Evolutionary conservation across 163 green algal species (phyloP), one percentile per base, ranked within the genome.

Genomic region (Scenedesmus sp.): DNA sequence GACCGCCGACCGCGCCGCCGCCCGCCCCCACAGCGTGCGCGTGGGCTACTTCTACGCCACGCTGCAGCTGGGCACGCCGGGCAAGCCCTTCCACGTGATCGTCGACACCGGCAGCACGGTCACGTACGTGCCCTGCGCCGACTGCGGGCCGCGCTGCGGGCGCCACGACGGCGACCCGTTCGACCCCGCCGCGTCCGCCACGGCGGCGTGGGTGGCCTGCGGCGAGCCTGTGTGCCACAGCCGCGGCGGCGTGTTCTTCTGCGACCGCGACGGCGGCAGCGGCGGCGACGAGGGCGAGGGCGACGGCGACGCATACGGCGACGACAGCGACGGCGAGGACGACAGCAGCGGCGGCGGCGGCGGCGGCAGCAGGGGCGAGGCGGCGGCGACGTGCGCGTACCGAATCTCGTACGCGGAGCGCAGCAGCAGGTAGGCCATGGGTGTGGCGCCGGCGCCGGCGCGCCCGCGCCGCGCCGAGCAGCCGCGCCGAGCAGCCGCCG

Each of bases 21-120:
- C 33, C 33, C 29, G 31, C 13, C 9, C 4, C 2, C 63, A 51
- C 69, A 77, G 69, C 45, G 69, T 77, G 13, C 69, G n/a, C 17
- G 15, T 67, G 3, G 69, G 69, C 54, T 98, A 98, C 77, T 98
- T 98, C 34, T 97, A 97, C 48, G 89, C 90, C 0, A 91, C 76
- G 0, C 39, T 99, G 11, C 79, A 80, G 20, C 69, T 98, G 14
- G 95, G 95, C 29, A 98, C 90, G 3, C 95, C 95, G 0, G 50
- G 88, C 0, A 80, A 86, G 26, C 63, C 75, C 1, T 99, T 97
- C 75, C 76, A 81, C 6, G 83, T 98, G 6, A 98, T 98, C 57
- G 93, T 98, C 20, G 95, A 98, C 83, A 98, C 95, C 1, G 95
- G 95, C 39, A 96, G 88, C 84, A 98, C 94, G 3, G 95, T 98